Evolutionary conservation across 805 yeast genomes (phyloP).

Genomic region (Nakazawaea holstii): DNA sequence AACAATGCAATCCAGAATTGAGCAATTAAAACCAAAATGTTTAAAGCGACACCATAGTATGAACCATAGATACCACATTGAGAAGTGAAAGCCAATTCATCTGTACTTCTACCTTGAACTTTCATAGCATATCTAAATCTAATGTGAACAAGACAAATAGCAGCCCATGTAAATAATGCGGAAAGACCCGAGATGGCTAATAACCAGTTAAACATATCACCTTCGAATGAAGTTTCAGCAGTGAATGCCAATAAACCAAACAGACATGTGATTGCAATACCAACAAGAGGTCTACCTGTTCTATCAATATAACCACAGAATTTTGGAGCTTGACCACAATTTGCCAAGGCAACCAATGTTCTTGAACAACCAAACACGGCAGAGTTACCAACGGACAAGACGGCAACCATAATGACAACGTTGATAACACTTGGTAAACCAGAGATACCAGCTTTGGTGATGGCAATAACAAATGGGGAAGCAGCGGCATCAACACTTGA

Average conservation of each 20-base stretch:
- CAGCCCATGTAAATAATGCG: slow-evolving; percentile 76
- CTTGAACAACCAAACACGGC: slow-evolving; percentile 72
- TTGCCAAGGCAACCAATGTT: slow-evolving; percentile 61
- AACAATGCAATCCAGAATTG: slow-evolving; percentile 81
- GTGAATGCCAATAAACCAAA: slow-evolving; percentile 59
- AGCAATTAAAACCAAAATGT: slow-evolving; percentile 57
- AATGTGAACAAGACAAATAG: slow-evolving; percentile 62
- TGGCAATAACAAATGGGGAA: slow-evolving; percentile 75
- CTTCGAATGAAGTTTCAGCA: slow-evolving; percentile 52
- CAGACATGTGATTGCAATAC: slow-evolving; percentile 46
- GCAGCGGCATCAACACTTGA: slow-evolving; percentile 49
- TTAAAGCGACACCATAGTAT: slow-evolving; percentile 51
- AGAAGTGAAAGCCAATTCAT: slow-evolving; percentile 63
- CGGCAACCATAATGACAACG: slow-evolving; percentile 68
- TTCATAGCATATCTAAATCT: slow-evolving; percentile 65
- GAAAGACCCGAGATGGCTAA: slow-evolving; percentile 74
- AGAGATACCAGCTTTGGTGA: slow-evolving; percentile 52
- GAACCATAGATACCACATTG: slow-evolving; percentile 70
- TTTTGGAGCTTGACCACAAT: slow-evolving; percentile 64
- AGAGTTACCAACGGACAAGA: slow-evolving; percentile 72
- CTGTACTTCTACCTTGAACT: slow-evolving; percentile 61
- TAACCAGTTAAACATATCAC: slow-evolving; percentile 66
- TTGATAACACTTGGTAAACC: slow-evolving; percentile 71
- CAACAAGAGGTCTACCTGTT: slow-evolving; percentile 72
- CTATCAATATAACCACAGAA: slow-evolving; percentile 66